Conservation (phyloP, 805 yeast genomes). For the Scheffersomyces amazonensis region DNA sequence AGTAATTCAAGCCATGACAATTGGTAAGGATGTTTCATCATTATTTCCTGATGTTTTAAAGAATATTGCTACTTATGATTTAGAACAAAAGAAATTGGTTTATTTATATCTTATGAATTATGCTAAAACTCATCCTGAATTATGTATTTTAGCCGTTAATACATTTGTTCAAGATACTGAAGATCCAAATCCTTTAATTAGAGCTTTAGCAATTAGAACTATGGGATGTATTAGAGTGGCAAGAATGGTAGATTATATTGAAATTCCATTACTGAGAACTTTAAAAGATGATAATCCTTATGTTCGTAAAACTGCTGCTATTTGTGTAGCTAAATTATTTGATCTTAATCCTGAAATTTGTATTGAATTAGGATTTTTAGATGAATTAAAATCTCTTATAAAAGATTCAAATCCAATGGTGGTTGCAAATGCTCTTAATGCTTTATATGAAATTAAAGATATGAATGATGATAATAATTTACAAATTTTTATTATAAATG, state of each 20-base stretch:
- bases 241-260: conserved; percentile 93
- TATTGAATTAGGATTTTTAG: conserved; percentile 82
- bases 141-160: conserved; percentile 93
- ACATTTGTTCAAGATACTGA: conserved; percentile 94
- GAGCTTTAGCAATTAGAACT: conserved; percentile 95
- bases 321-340: conserved; percentile 92
- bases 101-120: conserved; percentile 94
- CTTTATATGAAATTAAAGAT: conserved; percentile 79
- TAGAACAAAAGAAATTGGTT: conserved; percentile 94
- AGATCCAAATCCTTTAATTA: conserved; percentile 92
- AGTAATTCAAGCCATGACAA: conserved; percentile 97
- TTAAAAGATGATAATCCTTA: conserved; percentile 92
- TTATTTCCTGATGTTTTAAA: conserved; percentile 94
- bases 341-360: conserved; percentile 81
- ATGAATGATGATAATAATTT: conserved; percentile 50
- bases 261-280: conserved; percentile 82
- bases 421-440: conserved; percentile 87
- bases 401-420: conserved; percentile 96
- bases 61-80: conserved; percentile 93
- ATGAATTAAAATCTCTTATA: conserved; percentile 60
- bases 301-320: conserved; percentile 96
- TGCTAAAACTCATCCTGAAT: conserved; percentile 94
- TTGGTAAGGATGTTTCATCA: conserved; percentile 93
- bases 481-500: conserved; percentile 34
- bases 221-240: conserved; percentile 98